phyloP scores from a whole-genome alignment of 495 filamentous ascomycete species.

The Oidiodendron maius region DNA sequence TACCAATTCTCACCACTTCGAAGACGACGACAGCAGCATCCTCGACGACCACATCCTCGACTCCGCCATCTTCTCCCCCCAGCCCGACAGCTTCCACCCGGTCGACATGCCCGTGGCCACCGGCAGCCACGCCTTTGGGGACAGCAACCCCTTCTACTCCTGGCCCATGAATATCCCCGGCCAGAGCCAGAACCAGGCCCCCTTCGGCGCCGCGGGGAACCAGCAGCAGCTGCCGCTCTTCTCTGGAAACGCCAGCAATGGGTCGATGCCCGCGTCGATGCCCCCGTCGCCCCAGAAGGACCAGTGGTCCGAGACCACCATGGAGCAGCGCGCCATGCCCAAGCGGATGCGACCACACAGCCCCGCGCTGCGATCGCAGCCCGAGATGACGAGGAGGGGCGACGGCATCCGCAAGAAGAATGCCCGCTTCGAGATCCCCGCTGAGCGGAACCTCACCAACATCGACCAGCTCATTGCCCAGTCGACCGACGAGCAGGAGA shows the following conservation, averaged over 20 bases:
- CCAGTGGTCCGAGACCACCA: slow-evolving; percentile 43
- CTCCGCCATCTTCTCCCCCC: slow-evolving; percentile 65
- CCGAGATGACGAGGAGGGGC: slow-evolving; percentile 65
- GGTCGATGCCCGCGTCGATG: slow-evolving; percentile 40
- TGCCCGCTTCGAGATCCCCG: slow-evolving; percentile 94
- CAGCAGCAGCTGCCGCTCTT: slow-evolving; percentile 44
- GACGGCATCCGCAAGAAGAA: slow-evolving; percentile 99
- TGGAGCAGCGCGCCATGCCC: slow-evolving; percentile 56
- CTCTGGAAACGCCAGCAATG: slow-evolving; percentile 35
- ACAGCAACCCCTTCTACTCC: slow-evolving; percentile 40
- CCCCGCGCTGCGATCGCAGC: slow-evolving; percentile 71
- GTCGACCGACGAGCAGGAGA: slow-evolving; percentile 85
- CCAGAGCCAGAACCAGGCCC: slow-evolving; percentile 31
- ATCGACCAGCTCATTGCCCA: slow-evolving; percentile 90
- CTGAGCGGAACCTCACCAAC: slow-evolving; percentile 86
- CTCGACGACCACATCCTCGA: slow-evolving; percentile 84
- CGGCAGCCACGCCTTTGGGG: slow-evolving; percentile 58
- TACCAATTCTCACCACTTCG: slow-evolving; percentile 55
- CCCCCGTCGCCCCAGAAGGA: slow-evolving; percentile 51
- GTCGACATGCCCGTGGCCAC: slow-evolving; percentile 34
- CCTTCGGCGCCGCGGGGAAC: slow-evolving; percentile 40
- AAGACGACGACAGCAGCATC: slow-evolving; percentile 77
- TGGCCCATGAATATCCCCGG: slow-evolving; percentile 53
- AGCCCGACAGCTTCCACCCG: slow-evolving; percentile 71
- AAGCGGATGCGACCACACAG: slow-evolving; percentile 67